Base-by-base conservation (phyloP, 2,329 filamentous ascomycete species). In the Basipetospora chlamydospora region DNA sequence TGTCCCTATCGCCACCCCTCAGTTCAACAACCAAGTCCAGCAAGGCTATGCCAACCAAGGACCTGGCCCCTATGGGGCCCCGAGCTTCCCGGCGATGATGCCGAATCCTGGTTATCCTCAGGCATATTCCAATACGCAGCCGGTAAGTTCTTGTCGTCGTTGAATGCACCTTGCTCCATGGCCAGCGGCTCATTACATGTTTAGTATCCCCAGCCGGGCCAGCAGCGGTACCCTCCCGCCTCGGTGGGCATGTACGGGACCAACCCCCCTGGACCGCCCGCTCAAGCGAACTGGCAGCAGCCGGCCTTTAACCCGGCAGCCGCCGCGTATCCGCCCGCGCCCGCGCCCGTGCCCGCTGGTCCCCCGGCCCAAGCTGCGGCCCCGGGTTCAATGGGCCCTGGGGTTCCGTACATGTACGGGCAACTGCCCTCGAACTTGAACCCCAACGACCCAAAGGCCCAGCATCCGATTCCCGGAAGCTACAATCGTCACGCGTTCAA, bases 401-500 rank as follows among this genome's bases (percentile, higher is more conserved):
- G 56, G 10, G 54, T 61, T 41, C 71, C 76, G 1, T 94, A 93
- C 56, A 67, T 77, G 1, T 94, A 80, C 52, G 80, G 83, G 3
- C 84, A 92, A 50, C 66, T 88, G 32, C 80, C 83, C 4, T 72
- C 66, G 13, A 74, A 81, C 43, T 65, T 69, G 35, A 77, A 77
- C 33, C 76, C 82, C 18, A 68, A 80, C 42, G 81, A 81, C 47
- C 73, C 77, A 7, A 77, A 81, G 54, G 34, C 35, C 26, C 40
- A 41, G 50, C 84, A 94, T 52, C 82, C 84, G 5, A 76, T 92
- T 39, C 83, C 85, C 11, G 84, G 84, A 25, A 90, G 80, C 57
- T 92, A 73, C 46, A 84, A 81, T 50, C 71, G 86, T 40, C 83
- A 85, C 47, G 75, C 80, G 10, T 95, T 96, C 61, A 95, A 95